phyloP scores from a whole-genome alignment of 495 filamentous ascomycete species.

The Tuber microsphaerosporum region DNA sequence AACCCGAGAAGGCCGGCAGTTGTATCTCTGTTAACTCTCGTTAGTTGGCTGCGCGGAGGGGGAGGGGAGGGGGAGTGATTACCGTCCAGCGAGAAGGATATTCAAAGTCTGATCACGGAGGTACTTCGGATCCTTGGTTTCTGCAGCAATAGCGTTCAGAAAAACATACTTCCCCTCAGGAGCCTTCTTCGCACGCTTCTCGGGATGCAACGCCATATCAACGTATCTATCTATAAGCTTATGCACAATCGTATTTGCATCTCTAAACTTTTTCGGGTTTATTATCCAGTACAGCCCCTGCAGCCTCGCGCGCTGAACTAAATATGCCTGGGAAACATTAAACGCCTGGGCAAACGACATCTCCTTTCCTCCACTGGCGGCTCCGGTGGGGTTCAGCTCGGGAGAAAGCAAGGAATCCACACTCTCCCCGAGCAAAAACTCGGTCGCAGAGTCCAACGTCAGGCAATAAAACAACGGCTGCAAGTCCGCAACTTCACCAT shows the following conservation, averaged over 20 bases:
- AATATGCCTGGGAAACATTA: slow-evolving; percentile 47
- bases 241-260: slow-evolving; percentile 48
- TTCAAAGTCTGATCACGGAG: slow-evolving; percentile 60
- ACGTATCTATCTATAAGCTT: slow-evolving; percentile 51
- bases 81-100: slow-evolving; percentile 56
- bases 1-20: slow-evolving; percentile 55
- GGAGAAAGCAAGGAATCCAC: slow-evolving; percentile 43
- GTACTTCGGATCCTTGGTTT: slow-evolving; percentile 53
- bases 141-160: slow-evolving; percentile 56
- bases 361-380: slow-evolving; percentile 29
- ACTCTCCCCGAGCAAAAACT: slow-evolving; percentile 64
- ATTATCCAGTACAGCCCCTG: slow-evolving; percentile 49
- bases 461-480: slow-evolving; percentile 60
- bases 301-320: slow-evolving; percentile 46
- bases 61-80: background rate
- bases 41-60: slow-evolving; percentile 15
- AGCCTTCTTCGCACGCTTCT: slow-evolving; percentile 20
- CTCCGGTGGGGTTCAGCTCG: slow-evolving; percentile 28
- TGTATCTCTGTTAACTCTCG: slow-evolving; percentile 41
- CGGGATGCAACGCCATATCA: slow-evolving; percentile 36
- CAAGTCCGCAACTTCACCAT: slow-evolving; percentile 54
- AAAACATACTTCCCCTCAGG: slow-evolving; percentile 52
- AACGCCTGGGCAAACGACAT: slow-evolving; percentile 46
- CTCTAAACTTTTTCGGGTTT: slow-evolving; percentile 44
- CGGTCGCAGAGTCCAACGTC: slow-evolving; percentile 63